Evolutionary conservation across 345 rosid species (phyloP), one percentile per base, ranked within the genome.

Genomic region (Brassica juncea): DNA sequence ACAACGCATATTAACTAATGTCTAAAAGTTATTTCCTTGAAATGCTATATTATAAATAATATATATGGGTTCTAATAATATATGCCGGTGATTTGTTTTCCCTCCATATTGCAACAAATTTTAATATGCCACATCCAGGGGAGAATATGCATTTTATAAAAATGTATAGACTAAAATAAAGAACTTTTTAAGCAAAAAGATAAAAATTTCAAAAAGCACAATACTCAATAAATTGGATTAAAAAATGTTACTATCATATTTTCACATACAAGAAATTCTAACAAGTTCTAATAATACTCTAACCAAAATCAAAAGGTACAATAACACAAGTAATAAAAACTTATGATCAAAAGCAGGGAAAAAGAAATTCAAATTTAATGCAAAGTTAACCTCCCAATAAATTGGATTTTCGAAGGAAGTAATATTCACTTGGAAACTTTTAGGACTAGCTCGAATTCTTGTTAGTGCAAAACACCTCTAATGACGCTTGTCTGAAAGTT

Each of bases 1-100:
- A 77, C 75, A 77, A 70, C 71, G 8, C 70, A 62, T 52, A n/a
- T 34, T 7, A 32, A 47, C 31, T 25, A n/a, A 21, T 70, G n/a
- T 19, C 25, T 70, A 21, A 39, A 19, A 57, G 3, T 55, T 55
- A 16, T 55, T 55, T 52, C 6, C 58, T 52, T 52, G 21, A 54
- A 54, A 54, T 16, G 23, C 8, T 54, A 16, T 54, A 54, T 6
- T 23, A 54, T 6, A 5, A 16, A 27, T 6, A 5, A 6, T 44
- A 44, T 16, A 16, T 7, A 16, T n/a, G 57, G 16, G 6, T 12
- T 47, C 54, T 15, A 47, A 47, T 47, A 47, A 47, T 47, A 12
- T 54, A 16, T 2, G 25, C 8, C 61, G 1, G 28, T 57, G 12
- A 57, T 57, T 57, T 57, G 28, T 0, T 54, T 57, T 57, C 61